These are phyloP conservation scores for Sclerotinia subarctica DNA, from an alignment of 2,329 filamentous ascomycete species.

Conservation along the genomic window DNA sequence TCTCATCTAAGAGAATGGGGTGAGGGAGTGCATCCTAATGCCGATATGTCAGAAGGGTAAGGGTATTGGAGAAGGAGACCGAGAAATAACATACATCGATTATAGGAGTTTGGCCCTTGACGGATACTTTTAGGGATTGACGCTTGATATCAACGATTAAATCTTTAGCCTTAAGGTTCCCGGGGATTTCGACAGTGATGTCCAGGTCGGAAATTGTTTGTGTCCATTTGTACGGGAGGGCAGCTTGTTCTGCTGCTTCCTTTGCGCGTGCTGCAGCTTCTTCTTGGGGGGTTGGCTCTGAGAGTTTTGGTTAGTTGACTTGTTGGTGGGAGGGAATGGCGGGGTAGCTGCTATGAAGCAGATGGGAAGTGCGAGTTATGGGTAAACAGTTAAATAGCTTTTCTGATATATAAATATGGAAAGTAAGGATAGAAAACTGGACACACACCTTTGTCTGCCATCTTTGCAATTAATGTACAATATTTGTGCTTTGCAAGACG, in stretches of 20 bases:
- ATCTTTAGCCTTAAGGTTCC: constrained; percentile 80
- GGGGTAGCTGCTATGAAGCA: constrained; percentile 12
- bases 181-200: constrained; percentile 72
- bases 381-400: neutral
- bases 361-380: neutral
- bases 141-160: constrained; percentile 81
- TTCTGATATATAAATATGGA: neutral
- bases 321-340: constrained; percentile 2
- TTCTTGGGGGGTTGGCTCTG: constrained; percentile 45
- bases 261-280: constrained; percentile 61
- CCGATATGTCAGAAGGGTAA: neutral
- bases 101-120: constrained; percentile 86
- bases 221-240: constrained; percentile 94
- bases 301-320: constrained; percentile 15
- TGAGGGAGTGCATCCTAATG: constrained; percentile 79
- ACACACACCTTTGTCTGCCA: constrained; percentile 32
- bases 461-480: constrained; percentile 15
- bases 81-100: constrained; percentile 60
- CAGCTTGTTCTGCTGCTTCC: constrained; percentile 83
- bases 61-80: neutral
- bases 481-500: constrained; percentile 21
- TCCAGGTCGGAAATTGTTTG: constrained; percentile 90
- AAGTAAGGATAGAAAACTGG: neutral
- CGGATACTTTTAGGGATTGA: constrained; percentile 69
- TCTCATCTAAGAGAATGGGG: constrained; percentile 77